A percentile compares a stretch with the other conserved stretches of the same genome.
These are phyloP conservation scores for Vaccinium macrocarpon DNA, from an alignment of 148 eudicot species.

Conservation along the genomic window DNA sequence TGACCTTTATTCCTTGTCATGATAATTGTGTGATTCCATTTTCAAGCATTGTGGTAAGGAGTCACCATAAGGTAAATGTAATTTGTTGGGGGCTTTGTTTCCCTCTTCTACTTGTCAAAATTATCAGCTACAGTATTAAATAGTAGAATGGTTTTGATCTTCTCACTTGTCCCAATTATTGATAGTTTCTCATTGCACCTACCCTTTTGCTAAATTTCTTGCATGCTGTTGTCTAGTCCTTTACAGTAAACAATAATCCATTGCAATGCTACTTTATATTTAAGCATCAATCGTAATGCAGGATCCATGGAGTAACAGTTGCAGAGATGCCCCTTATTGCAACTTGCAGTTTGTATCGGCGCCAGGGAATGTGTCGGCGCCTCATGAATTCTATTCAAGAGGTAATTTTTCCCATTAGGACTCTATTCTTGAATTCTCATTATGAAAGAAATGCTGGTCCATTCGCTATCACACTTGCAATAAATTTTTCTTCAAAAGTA, in stretches of 20 bases:
- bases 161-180: neutral
- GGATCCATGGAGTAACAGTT: constrained; percentile 85
- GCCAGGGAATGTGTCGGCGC: constrained; percentile 92
- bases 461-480: neutral
- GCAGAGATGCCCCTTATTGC: constrained; percentile 98
- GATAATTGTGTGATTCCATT: neutral
- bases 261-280: constrained; percentile 13
- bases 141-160: neutral
- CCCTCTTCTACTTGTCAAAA: neutral
- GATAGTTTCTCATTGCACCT: neutral
- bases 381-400: constrained; percentile 66
- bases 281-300: constrained; percentile 32
- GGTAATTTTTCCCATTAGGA: constrained; percentile 37
- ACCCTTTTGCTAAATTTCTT: constrained; percentile 6
- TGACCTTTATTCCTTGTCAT: neutral
- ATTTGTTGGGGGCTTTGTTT: neutral
- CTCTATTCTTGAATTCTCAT: neutral
- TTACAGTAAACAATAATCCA: neutral
- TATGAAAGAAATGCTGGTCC: neutral
- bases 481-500: neutral
- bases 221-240: constrained; percentile 3
- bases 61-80: neutral
- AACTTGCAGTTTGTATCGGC: constrained; percentile 85
- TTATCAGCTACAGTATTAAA: neutral
- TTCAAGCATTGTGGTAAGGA: neutral